A percentile compares a stretch with the other conserved stretches of the same genome.
Evolutionary conservation across 1,284 basidiomycete species (phyloP).

Genomic region (Ganoderma sinense): DNA sequence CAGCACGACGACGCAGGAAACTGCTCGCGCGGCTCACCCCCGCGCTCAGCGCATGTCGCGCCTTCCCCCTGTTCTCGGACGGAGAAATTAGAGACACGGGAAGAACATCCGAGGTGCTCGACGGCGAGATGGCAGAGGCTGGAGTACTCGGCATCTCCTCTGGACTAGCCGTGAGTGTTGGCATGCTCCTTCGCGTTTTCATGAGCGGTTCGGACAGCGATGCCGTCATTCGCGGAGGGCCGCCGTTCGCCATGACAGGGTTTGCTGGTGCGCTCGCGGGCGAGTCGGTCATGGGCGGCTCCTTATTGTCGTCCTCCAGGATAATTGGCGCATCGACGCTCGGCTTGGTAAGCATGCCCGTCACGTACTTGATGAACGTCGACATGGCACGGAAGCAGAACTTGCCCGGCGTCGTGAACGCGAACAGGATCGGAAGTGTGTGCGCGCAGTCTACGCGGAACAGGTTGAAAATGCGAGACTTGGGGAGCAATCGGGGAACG

Average conservation of each 20-base stretch:
- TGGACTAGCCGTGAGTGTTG: neutral
- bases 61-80: slow-evolving; percentile 8
- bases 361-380: slow-evolving; percentile 69
- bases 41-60: slow-evolving; percentile 32
- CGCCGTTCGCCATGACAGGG: neutral
- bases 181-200: neutral
- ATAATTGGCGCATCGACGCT: slow-evolving; percentile 3
- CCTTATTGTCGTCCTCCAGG: slow-evolving; percentile 13
- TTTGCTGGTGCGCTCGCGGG: slow-evolving; percentile 21
- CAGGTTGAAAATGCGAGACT: neutral
- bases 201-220: slow-evolving; percentile 7
- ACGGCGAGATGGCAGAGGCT: neutral
- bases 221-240: neutral
- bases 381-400: slow-evolving; percentile 81
- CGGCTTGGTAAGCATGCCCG: slow-evolving; percentile 48
- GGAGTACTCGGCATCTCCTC: neutral
- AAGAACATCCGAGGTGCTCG: neutral
- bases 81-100: neutral
- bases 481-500: slow-evolving; percentile 19
- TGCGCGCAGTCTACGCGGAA: slow-evolving; percentile 70
- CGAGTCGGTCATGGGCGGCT: slow-evolving; percentile 20
- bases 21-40: slow-evolving; percentile 31
- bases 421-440: slow-evolving; percentile 80
- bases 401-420: slow-evolving; percentile 85
- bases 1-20: slow-evolving; percentile 23